Evolutionary conservation across 2,329 filamentous ascomycete genomes (phyloP).

Genomic region (Bipolaris bicolor): DNA sequence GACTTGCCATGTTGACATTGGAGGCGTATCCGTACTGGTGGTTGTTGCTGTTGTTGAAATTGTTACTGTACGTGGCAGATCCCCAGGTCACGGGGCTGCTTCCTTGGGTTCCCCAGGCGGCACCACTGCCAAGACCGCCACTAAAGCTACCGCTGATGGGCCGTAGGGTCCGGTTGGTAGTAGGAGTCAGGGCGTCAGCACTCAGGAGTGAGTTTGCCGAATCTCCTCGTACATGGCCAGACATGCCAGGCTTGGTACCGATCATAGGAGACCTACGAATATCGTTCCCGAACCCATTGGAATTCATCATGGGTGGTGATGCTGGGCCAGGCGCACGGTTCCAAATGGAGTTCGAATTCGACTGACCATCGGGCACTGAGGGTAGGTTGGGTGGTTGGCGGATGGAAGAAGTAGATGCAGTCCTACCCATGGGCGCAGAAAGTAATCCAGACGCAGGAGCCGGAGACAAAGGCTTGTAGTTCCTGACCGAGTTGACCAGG

Average conservation of each 20-base stretch:
- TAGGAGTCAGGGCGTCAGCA: constrained; percentile 28
- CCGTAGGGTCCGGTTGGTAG: constrained; percentile 21
- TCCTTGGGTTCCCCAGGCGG: constrained; percentile 40
- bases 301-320: constrained; percentile 34
- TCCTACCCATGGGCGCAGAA: constrained; percentile 44
- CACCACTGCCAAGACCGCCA: constrained; percentile 34
- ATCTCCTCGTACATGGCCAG: constrained; percentile 52
- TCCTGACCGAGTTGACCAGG: constrained; percentile 46
- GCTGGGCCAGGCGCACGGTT: constrained; percentile 43
- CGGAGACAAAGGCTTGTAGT: constrained; percentile 43
- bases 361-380: constrained; percentile 46
- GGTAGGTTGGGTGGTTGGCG: constrained; percentile 44
- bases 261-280: constrained; percentile 41
- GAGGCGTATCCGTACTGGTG: constrained; percentile 25
- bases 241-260: constrained; percentile 39
- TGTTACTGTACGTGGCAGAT: constrained; percentile 30
- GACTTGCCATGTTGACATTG: constrained; percentile 47
- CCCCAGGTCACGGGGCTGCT: constrained; percentile 33
- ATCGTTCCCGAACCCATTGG: constrained; percentile 22
- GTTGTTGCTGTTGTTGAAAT: constrained; percentile 27
- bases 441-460: constrained; percentile 31
- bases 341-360: constrained; percentile 47
- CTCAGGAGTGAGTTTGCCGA: constrained; percentile 53
- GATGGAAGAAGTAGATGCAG: constrained; percentile 43
- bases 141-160: constrained; percentile 37